Evolutionary conservation across 2,329 filamentous ascomycete species (phyloP).

Genomic region (Talaromyces sp.): DNA sequence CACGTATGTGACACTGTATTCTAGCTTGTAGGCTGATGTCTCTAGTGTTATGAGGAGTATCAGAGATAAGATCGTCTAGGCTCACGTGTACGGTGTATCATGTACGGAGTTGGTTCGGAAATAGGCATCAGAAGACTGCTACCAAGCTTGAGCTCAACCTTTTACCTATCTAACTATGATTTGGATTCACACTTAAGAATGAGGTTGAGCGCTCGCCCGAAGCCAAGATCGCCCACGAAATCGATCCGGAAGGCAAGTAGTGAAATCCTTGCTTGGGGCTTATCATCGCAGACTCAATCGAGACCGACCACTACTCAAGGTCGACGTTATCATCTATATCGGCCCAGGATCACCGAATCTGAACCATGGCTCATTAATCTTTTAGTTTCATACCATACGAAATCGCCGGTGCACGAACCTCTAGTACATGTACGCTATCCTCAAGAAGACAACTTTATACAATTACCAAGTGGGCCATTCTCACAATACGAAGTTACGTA

Average conservation of each 20-base stretch:
- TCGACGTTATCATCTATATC: not conserved
- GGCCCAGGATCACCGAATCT: not conserved
- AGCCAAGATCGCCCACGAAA: not conserved
- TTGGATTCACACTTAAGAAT: not conserved
- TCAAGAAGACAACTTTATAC: not conserved
- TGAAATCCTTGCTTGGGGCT: not conserved
- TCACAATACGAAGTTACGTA: not conserved
- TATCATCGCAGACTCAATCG: not conserved
- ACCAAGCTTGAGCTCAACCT: not conserved
- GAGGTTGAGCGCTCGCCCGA: not conserved
- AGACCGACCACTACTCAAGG: not conserved
- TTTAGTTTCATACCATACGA: not conserved
- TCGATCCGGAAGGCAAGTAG: not conserved
- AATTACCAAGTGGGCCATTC: not conserved
- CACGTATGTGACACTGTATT: not conserved
- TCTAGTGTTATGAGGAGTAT: not conserved
- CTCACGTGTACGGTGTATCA: not conserved
- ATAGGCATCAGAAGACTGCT: not conserved
- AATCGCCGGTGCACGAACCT: not conserved
- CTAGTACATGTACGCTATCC: not conserved
- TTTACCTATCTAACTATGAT: not conserved
- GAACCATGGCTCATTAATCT: not conserved
- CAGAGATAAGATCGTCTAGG: not conserved
- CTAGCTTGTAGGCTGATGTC: not conserved
- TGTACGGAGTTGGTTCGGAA: not conserved